Percentiles rank a stretch among this genome's conserved stretches.
Conservation (phyloP, 441 rosid species). For the Breynia disticha region DNA sequence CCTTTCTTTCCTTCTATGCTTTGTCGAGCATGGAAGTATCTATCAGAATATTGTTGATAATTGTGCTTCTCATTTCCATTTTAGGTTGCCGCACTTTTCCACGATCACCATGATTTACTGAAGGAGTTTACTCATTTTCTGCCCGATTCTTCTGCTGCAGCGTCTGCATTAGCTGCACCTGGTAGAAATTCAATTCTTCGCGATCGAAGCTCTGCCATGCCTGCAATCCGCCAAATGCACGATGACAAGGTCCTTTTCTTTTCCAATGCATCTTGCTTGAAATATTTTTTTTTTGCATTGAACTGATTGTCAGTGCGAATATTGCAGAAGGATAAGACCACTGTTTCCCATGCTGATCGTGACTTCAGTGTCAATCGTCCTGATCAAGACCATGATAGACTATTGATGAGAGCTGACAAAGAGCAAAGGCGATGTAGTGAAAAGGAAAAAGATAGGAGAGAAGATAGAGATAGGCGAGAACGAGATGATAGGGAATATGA, state of each 20-base stretch:
- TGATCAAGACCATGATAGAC: conserved; percentile 52
- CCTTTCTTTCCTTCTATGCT: too few species aligned
- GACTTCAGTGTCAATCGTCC: conserved; percentile 52
- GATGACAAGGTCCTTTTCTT: conserved; percentile 59
- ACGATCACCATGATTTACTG: conserved; percentile 80
- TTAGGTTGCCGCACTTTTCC: conserved; percentile 83
- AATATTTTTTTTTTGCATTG: conserved; percentile 7
- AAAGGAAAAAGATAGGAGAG: conserved; percentile 65
- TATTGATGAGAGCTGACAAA: conserved; percentile 45
- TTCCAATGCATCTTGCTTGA: conserved; percentile 9
- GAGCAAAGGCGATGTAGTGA: conserved; percentile 67
- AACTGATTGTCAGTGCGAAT: conserved; percentile 21
- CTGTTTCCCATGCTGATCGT: conserved; percentile 39
- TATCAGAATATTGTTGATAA: neutral
- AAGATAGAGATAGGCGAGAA: conserved; percentile 58
- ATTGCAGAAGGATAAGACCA: conserved; percentile 66
- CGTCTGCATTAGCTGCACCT: conserved; percentile 41
- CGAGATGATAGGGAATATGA: conserved; percentile 53
- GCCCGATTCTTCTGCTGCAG: conserved; percentile 71
- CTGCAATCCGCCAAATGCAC: conserved; percentile 41
- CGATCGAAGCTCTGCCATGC: conserved; percentile 61
- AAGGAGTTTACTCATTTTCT: conserved; percentile 79
- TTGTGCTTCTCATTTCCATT: conserved; percentile 7
- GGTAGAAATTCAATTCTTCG: conserved; percentile 47
- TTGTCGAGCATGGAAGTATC: neutral